These are phyloP conservation scores for Verbascum thapsus DNA, from an alignment of 257 asterid species.

Conservation along the genomic window DNA sequence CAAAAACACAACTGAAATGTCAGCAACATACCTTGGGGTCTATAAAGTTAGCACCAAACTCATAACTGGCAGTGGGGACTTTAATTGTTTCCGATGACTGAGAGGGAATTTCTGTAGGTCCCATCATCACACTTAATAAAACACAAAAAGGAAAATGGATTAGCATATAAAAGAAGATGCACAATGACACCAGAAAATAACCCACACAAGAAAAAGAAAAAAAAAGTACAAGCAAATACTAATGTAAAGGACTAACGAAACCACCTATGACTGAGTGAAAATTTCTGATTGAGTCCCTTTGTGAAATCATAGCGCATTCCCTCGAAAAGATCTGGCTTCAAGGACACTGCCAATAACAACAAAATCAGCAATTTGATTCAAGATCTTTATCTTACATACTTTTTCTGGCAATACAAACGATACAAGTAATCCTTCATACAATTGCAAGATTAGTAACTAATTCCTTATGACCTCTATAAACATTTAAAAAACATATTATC, in stretches of 20 bases:
- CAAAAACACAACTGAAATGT: slow-evolving; percentile 1
- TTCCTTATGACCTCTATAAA: background rate
- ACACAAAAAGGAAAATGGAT: slow-evolving; percentile 2
- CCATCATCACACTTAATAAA: slow-evolving; percentile 77
- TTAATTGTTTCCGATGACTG: slow-evolving; percentile 88
- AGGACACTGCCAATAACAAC: too few relatives aligned
- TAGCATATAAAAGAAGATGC: slow-evolving; percentile 10
- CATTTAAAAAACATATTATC: background rate
- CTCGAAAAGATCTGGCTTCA: too few relatives aligned
- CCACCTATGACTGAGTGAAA: too few relatives aligned
- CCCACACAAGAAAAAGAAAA: background rate
- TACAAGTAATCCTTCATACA: background rate
- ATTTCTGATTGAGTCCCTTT: too few relatives aligned
- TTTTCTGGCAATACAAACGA: background rate
- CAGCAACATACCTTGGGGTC: slow-evolving; percentile 66
- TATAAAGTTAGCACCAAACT: slow-evolving; percentile 90
- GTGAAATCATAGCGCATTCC: too few relatives aligned
- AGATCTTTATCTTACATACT: too few relatives aligned
- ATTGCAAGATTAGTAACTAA: slow-evolving; percentile 14
- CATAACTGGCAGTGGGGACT: slow-evolving; percentile 86
- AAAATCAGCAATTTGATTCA: too few relatives aligned
- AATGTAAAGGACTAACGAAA: slow-evolving; percentile 3
- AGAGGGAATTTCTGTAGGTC: slow-evolving; percentile 91
- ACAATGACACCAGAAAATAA: background rate
- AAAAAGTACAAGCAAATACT: background rate